Evolutionary conservation across 2,329 filamentous ascomycete genomes (phyloP), one percentile per base, ranked within the genome.

Genomic region (Fusarium veterinarium): DNA sequence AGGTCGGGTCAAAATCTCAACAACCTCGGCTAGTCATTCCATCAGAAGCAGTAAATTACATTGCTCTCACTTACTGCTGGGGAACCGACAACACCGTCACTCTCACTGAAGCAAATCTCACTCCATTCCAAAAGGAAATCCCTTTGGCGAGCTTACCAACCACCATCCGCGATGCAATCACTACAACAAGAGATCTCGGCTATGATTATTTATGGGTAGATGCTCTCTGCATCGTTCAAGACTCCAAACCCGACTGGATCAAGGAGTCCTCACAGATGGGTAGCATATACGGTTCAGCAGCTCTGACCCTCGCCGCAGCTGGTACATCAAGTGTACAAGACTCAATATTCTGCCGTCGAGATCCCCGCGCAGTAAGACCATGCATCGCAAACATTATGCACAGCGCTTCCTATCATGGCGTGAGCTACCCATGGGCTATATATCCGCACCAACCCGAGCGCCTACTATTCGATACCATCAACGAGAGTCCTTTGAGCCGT

Each of bases 341-440:
- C 13, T n/a, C 60, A 1, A 53, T 64, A 5, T 40, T n/a, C 25
- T 44, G 19, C 11, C 58, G 58, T 14, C 11, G 61, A 3, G 61
- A 64, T 17, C 61, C 61, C 2, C 58, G 61, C 1, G 23, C 58
- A 0, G 14, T 64, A 6, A 33, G 61, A 14, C 61, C 61, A n/a
- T 64, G 61, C 2, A 31, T 64, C 7, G 2, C 58, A 19, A 63
- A 63, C 3, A 53, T 63, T 5, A 19, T 30, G 3, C 33, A 23
- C 8, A 37, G 33, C 5, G 12, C 12, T 3, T 5, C 6, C 0
- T 63, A 64, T 13, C 38, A 20, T 5, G 11, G 46, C 1, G 17
- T 63, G 8, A 64, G 38, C 4, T 64, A 64, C 5, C 61, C 61
- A 10, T 64, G 61, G 61, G 61, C 61, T 23, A 38, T 64, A 10